These are phyloP conservation scores for Cinchona pubescens DNA, from an alignment of 257 asterid genomes.

Conservation along the genomic window DNA sequence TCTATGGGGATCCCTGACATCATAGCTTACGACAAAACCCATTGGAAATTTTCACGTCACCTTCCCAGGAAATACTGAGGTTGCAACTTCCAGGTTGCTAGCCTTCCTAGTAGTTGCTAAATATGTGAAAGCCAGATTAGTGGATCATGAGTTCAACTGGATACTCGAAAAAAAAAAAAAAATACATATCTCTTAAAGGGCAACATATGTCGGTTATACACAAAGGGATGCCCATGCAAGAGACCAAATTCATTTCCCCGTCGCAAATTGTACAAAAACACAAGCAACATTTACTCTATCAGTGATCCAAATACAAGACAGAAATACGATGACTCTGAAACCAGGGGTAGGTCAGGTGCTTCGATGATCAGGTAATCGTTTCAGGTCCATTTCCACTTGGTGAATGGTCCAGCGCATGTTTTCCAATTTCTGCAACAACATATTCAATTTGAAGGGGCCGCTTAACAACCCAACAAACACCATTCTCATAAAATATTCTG, in stretches of 20 bases:
- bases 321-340: not conserved
- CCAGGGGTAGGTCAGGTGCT: constrained; percentile 26
- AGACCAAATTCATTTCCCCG: not conserved
- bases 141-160: too few species aligned
- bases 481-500: not conserved
- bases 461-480: not conserved
- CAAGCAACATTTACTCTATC: not conserved
- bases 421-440: constrained; percentile 73
- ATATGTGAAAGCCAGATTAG: too few species aligned
- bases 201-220: not conserved
- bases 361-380: constrained; percentile 66
- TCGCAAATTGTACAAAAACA: too few species aligned
- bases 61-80: too few species aligned
- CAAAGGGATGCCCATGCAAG: not conserved
- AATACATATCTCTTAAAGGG: not conserved
- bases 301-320: not conserved
- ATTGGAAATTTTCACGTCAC: too few species aligned
- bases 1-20: too few species aligned
- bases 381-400: constrained; percentile 96
- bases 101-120: too few species aligned
- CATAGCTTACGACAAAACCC: too few species aligned
- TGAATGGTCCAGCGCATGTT: constrained; percentile 95
- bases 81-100: too few species aligned
- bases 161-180: too few species aligned
- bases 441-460: not conserved